A percentile compares a stretch with the other conserved stretches of the same genome.
Conservation (phyloP, 768 basidiomycete genomes). For the Dioszegia crocea region DNA sequence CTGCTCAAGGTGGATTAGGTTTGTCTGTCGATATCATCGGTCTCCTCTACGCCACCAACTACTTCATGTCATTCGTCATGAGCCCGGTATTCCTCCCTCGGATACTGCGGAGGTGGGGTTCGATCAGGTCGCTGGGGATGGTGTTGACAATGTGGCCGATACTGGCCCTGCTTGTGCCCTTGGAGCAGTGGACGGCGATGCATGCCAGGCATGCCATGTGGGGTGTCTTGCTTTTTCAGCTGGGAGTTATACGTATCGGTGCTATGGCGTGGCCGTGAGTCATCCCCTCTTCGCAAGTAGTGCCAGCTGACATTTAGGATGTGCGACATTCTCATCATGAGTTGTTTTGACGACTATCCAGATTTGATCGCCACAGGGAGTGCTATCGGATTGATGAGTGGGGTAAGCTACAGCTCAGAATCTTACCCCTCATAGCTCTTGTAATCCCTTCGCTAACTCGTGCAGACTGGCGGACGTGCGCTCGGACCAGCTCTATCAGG, state of each 20-base stretch:
- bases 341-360: conserved; percentile 31
- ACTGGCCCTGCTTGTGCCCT: conserved; percentile 25
- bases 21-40: conserved; percentile 30
- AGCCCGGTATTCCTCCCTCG: conserved; percentile 22
- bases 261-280: conserved; percentile 32
- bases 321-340: conserved; percentile 19
- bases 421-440: too few species aligned
- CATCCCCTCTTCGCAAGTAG: not conserved
- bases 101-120: conserved; percentile 21
- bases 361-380: conserved; percentile 32
- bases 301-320: not conserved
- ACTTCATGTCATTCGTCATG: conserved; percentile 19
- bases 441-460: too few species aligned
- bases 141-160: conserved; percentile 14
- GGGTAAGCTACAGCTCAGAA: too few species aligned
- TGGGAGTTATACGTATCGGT: conserved; percentile 11
- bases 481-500: too few species aligned
- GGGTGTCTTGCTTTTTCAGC: conserved; percentile 13
- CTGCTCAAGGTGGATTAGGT: conserved; percentile 27
- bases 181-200: conserved; percentile 21
- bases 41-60: conserved; percentile 15
- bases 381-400: too few species aligned
- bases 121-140: conserved; percentile 2
- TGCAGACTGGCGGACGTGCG: too few species aligned
- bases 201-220: conserved; percentile 18